Percentiles rank a stretch among this genome's conserved stretches.
phyloP scores from a whole-genome alignment of 2,329 filamentous ascomycete genomes.

The Botryotinia calthae region DNA sequence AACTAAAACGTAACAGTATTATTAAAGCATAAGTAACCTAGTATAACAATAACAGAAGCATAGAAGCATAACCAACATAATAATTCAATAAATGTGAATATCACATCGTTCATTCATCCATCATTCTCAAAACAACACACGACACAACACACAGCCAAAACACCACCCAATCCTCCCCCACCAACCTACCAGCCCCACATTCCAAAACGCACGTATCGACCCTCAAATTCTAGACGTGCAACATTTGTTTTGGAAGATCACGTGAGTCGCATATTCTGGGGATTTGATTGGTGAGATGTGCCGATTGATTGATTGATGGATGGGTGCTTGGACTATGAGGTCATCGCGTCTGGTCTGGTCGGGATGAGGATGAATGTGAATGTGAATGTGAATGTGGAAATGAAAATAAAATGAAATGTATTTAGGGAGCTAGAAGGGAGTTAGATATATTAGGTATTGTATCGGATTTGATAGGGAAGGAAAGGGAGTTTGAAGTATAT shows the following conservation, averaged over 20 bases:
- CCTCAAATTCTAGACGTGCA: neutral
- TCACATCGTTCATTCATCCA: neutral
- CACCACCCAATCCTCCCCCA: neutral
- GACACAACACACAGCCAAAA: neutral
- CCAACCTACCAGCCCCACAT: neutral
- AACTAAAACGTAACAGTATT: too few relatives aligned
- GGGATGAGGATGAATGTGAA: too few relatives aligned
- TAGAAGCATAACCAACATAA: too few relatives aligned
- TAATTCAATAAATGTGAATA: neutral
- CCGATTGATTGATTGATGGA: neutral
- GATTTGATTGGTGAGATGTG: neutral
- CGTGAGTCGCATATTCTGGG: fast-evolving
- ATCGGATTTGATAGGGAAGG: too few relatives aligned
- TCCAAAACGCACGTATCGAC: neutral
- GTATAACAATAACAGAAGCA: too few relatives aligned
- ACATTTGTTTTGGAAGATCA: neutral
- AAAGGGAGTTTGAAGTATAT: too few relatives aligned
- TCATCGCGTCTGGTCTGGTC: too few relatives aligned
- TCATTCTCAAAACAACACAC: neutral
- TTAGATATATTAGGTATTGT: too few relatives aligned
- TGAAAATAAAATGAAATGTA: too few relatives aligned
- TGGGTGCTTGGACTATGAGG: neutral
- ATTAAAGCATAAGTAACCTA: too few relatives aligned
- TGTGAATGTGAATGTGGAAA: too few relatives aligned
- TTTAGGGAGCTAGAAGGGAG: too few relatives aligned